Conservation (phyloP, 1,284 basidiomycete genomes). For the Rhizopogon parksii region DNA sequence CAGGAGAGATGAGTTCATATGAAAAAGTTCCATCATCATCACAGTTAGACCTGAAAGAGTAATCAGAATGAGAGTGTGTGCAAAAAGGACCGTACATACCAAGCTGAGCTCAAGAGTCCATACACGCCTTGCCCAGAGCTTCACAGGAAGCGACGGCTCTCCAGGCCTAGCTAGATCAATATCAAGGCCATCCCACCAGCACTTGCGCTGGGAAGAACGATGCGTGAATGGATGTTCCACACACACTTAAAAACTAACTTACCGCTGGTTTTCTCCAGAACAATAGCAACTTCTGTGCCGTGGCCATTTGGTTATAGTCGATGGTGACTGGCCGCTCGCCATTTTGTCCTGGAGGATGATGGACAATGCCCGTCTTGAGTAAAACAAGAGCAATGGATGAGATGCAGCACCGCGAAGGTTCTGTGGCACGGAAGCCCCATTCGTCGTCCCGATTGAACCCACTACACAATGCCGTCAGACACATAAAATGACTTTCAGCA, state of each 20-base stretch:
- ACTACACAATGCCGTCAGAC: constrained; percentile 37
- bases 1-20: not conserved
- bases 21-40: not conserved
- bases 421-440: constrained; percentile 95
- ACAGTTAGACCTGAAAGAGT: not conserved
- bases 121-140: constrained; percentile 95
- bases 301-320: constrained; percentile 91
- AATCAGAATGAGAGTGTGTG: not conserved
- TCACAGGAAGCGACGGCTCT: constrained; percentile 54
- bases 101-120: constrained; percentile 97
- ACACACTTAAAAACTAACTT: constrained; percentile 29
- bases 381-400: constrained; percentile 96
- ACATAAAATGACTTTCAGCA: constrained; percentile 7
- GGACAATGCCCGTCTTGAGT: constrained; percentile 93
- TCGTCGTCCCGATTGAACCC: constrained; percentile 94
- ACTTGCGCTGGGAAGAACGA: constrained; percentile 69
- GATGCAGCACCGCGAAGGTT: constrained; percentile 94
- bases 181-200: constrained; percentile 99
- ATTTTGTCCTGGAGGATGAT: constrained; percentile 43
- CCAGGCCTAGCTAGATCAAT: constrained; percentile 66
- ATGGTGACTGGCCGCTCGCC: constrained; percentile 68
- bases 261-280: constrained; percentile 99
- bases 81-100: constrained; percentile 44
- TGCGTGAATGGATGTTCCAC: constrained; percentile 4
- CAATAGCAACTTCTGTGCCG: constrained; percentile 92